phyloP scores from a whole-genome alignment of 2,329 filamentous ascomycete genomes.

The Fusarium sulawesiense region DNA sequence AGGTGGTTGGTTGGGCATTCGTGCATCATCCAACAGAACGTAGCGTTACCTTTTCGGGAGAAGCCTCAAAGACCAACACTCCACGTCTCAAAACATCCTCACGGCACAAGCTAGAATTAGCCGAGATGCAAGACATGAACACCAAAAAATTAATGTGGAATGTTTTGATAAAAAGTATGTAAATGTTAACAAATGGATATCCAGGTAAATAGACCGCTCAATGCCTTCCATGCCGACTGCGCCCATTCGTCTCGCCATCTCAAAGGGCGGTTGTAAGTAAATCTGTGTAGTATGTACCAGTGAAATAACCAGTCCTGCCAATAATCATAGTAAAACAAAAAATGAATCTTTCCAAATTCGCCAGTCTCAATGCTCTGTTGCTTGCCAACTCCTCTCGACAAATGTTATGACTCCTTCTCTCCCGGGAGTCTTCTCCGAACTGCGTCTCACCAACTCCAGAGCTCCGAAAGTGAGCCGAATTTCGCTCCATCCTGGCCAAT shows the following conservation, averaged over 20 bases:
- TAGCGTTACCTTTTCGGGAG: slow-evolving; percentile 25
- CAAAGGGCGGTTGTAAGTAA: slow-evolving; percentile 22
- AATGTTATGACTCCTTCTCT: slow-evolving; percentile 34
- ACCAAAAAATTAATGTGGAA: slow-evolving; percentile 12
- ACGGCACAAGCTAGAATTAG: slow-evolving; percentile 1
- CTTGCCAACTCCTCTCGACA: slow-evolving; percentile 34
- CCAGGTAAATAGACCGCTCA: slow-evolving; percentile 38
- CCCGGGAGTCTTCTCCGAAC: slow-evolving; percentile 26
- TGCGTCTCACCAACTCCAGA: slow-evolving; percentile 26
- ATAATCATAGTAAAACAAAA: slow-evolving; percentile 12
- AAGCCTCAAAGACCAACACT: slow-evolving; percentile 1
- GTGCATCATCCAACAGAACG: slow-evolving; percentile 33
- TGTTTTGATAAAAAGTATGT: slow-evolving; percentile 29
- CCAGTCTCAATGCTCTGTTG: slow-evolving; percentile 15
- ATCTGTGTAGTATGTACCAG: slow-evolving; percentile 25
- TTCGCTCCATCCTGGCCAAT: slow-evolving; percentile 20
- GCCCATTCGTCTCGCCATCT: slow-evolving; percentile 29
- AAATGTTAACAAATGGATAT: slow-evolving; percentile 42
- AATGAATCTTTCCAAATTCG: slow-evolving; percentile 16
- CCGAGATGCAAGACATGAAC: slow-evolving; percentile 3
- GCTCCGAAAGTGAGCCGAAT: slow-evolving; percentile 36
- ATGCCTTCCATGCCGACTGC: slow-evolving; percentile 28
- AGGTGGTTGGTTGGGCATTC: slow-evolving; percentile 42
- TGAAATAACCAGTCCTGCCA: slow-evolving; percentile 15
- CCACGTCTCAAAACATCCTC: neutral